Percentiles rank a stretch among this genome's conserved stretches.
Evolutionary conservation across 805 yeast genomes (phyloP).

Genomic region (Sugiyamaella smithiae): DNA sequence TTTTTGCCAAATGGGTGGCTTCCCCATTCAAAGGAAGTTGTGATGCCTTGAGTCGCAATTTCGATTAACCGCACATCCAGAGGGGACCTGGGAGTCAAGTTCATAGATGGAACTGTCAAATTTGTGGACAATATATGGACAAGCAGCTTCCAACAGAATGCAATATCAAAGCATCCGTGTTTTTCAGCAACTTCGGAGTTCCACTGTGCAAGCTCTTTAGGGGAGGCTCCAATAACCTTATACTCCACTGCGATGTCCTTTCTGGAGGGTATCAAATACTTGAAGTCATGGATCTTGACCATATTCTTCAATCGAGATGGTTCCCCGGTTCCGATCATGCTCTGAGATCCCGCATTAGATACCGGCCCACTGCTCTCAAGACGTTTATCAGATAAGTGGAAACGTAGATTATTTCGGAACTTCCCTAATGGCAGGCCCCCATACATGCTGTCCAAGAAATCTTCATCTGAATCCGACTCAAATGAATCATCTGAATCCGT

Average conservation of each 20-base stretch:
- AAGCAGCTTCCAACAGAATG: constrained; percentile 65
- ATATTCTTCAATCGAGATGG: constrained; percentile 50
- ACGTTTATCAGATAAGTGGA: not conserved
- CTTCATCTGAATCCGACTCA: constrained; percentile 2
- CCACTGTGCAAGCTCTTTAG: constrained; percentile 61
- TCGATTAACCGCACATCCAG: not conserved
- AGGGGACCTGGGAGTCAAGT: not conserved
- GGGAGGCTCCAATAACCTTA: constrained; percentile 40
- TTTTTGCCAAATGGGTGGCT: constrained; percentile 70
- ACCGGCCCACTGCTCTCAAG: constrained; percentile 9
- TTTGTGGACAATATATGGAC: constrained; percentile 8
- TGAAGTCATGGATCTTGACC: constrained; percentile 64
- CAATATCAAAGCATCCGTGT: constrained; percentile 58
- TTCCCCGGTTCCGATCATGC: constrained; percentile 34
- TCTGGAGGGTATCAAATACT: constrained; percentile 70
- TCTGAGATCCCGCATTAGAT: constrained; percentile 19
- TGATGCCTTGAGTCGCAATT: not conserved
- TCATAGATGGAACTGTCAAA: not conserved
- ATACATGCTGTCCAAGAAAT: not conserved
- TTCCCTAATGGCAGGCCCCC: constrained; percentile 9
- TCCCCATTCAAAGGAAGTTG: constrained; percentile 55
- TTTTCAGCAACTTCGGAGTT: constrained; percentile 69
- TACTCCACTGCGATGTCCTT: constrained; percentile 52
- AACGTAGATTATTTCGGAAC: constrained; percentile 4
- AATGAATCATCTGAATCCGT: constrained; percentile 17